Conservation (phyloP, 768 basidiomycete species). For the Suillus alpinus region DNA sequence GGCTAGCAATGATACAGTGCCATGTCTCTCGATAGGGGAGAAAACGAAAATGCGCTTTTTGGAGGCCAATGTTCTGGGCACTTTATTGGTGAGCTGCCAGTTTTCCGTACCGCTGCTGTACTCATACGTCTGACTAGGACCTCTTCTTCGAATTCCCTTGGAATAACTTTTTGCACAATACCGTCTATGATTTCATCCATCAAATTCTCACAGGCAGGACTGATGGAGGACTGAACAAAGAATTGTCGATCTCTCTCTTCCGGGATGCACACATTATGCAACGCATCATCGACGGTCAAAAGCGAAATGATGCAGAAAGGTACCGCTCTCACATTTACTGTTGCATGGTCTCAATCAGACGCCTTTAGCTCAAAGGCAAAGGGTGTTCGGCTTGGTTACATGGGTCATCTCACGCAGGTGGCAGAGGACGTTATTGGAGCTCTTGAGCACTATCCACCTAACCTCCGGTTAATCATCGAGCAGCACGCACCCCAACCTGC, state of each 20-base stretch:
- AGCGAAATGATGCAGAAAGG: constrained; percentile 74
- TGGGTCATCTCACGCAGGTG: constrained; percentile 95
- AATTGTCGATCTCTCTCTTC: constrained; percentile 81
- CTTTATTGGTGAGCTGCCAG: constrained; percentile 64
- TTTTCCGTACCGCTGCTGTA: constrained; percentile 1
- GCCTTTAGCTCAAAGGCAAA: constrained; percentile 61
- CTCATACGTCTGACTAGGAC: constrained; percentile 48
- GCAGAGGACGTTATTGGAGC: constrained; percentile 93
- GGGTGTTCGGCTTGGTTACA: constrained; percentile 84
- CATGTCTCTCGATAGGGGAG: constrained; percentile 66
- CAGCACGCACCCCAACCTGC: constrained; percentile 69
- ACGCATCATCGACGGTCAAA: constrained; percentile 84
- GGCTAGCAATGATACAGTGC: constrained; percentile 29
- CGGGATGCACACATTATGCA: constrained; percentile 82
- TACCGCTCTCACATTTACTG: constrained; percentile 29
- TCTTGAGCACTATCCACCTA: constrained; percentile 82
- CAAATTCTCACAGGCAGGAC: constrained; percentile 90
- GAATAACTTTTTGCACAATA: constrained; percentile 97
- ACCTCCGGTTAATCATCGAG: constrained; percentile 63
- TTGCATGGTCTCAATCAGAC: constrained; percentile 9
- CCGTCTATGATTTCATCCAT: constrained; percentile 94
- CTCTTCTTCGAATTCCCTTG: constrained; percentile 95
- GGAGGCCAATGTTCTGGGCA: constrained; percentile 67
- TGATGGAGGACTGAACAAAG: constrained; percentile 79
- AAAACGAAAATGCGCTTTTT: constrained; percentile 76